Evolutionary conservation across 1,284 basidiomycete species (phyloP).

Genomic region (Trichosporon asahii): DNA sequence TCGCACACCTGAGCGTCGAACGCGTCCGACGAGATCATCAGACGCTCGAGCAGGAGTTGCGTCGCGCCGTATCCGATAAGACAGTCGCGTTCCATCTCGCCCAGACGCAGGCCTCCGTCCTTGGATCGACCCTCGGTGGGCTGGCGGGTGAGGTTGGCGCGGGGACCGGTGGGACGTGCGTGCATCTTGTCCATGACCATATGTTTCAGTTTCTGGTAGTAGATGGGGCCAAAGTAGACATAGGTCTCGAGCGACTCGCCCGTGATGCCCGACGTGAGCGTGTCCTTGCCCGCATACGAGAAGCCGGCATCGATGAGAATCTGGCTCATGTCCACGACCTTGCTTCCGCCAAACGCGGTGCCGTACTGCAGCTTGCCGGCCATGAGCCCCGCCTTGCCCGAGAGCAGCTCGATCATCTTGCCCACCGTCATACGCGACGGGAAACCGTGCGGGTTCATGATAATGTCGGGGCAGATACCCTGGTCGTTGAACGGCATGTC

Average conservation of each 20-base stretch:
- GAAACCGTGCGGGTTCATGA: slow-evolving; percentile 99
- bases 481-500: slow-evolving; percentile 99
- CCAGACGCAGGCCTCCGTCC: slow-evolving; percentile 93
- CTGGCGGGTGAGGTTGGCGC: slow-evolving; percentile 93
- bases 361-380: slow-evolving; percentile 52
- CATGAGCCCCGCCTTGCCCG: slow-evolving; percentile 69
- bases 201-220: slow-evolving; percentile 79
- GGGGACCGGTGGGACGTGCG: slow-evolving; percentile 90
- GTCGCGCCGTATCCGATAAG: slow-evolving; percentile 94
- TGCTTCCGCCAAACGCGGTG: slow-evolving; percentile 95
- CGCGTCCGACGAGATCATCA: slow-evolving; percentile 97
- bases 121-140: slow-evolving; percentile 97
- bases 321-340: slow-evolving; percentile 98
- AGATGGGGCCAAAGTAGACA: slow-evolving; percentile 98
- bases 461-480: slow-evolving; percentile 93
- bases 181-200: slow-evolving; percentile 99
- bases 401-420: slow-evolving; percentile 98
- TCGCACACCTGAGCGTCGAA: slow-evolving; percentile 97
- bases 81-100: slow-evolving; percentile 99
- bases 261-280: slow-evolving; percentile 95
- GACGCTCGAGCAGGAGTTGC: slow-evolving; percentile 87
- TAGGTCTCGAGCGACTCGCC: slow-evolving; percentile 95
- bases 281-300: slow-evolving; percentile 96
- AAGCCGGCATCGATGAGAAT: slow-evolving; percentile 94
- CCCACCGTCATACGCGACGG: slow-evolving; percentile 99